Base-by-base conservation (phyloP, 768 basidiomycete species). In the Amyloporia xantha region DNA sequence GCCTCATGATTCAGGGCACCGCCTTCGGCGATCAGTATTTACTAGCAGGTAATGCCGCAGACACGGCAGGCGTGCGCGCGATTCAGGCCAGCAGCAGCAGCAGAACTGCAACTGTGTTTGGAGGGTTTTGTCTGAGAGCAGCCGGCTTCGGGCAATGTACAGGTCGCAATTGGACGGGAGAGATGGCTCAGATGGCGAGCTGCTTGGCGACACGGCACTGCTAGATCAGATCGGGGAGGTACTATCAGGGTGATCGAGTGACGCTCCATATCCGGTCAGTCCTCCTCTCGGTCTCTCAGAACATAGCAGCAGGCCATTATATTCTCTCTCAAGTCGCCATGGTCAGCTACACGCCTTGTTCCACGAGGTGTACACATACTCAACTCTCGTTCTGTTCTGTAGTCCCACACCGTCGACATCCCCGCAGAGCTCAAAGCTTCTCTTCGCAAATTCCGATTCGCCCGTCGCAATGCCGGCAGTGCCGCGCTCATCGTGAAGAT, bases 401-500 rank as follows among this genome's bases (percentile, higher is more conserved):
- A 86, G 82, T 79, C 81, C 19, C 70, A 71, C 62, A 91, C 89
- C 41, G 91, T 95, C 47, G 92, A 94, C 62, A 91, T 93, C 59
- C 88, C 89, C 0, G 74, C 82, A 56, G 71, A 74, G 40, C 76
- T 94, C 65, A 88, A 86, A 65, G 80, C 85, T 54, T 70, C 80
- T 21, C 79, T 94, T 36, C 81, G 85, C 66, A 92, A 91, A 62
- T 95, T 94, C 70, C 70, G 88, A 12, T 86, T 90, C 48, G 70
- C 71, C 3, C 78, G 85, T 20, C 80, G 75, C 59, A 76, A 75
- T 38, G 66, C 74, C 17, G 86, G 82, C 33, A 84, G 75, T 57
- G 84, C 89, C 21, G 91, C 90, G 13, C 72, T 94, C 47, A 70
- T 91, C 57, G 82, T 94, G 67, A 94, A 93, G 79, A 90, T 94